These are phyloP conservation scores for Solanum verrucosum DNA, from an alignment of 257 asterid species.

Conservation along the genomic window DNA sequence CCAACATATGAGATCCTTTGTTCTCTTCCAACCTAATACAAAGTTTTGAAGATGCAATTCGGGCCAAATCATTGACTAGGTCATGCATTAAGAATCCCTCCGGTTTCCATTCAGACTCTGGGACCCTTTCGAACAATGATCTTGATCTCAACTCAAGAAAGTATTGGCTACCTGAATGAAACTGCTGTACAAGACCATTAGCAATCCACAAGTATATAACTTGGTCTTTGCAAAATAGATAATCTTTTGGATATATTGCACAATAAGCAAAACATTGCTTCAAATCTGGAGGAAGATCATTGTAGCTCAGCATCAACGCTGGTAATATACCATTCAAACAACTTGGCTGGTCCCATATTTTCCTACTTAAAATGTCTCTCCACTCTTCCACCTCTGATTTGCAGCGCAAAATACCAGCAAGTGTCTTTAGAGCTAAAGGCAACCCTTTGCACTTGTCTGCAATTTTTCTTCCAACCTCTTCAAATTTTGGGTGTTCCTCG, in stretches of 20 bases:
- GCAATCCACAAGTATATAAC: constrained; percentile 1
- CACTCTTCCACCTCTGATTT: background rate
- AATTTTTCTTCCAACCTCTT: background rate
- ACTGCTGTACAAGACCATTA: background rate
- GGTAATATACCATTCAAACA: background rate
- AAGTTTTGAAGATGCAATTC: background rate
- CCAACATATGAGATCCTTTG: background rate
- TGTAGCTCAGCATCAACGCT: background rate
- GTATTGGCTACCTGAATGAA: background rate
- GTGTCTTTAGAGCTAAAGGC: background rate
- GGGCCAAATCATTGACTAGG: constrained; percentile 7
- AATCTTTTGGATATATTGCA: constrained; percentile 8
- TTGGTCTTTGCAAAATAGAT: background rate
- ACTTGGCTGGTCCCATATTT: background rate
- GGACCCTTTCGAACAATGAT: background rate
- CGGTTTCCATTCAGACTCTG: background rate
- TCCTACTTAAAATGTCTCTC: background rate
- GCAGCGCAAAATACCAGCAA: background rate
- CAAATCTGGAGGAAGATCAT: background rate
- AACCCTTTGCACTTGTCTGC: background rate
- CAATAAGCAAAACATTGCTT: background rate
- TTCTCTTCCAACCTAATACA: background rate
- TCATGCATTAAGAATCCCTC: constrained; percentile 1
- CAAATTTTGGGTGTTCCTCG: background rate
- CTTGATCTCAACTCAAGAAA: background rate